Conservation (phyloP, 2,329 filamentous ascomycete genomes). For the Neonectria magnoliae region DNA sequence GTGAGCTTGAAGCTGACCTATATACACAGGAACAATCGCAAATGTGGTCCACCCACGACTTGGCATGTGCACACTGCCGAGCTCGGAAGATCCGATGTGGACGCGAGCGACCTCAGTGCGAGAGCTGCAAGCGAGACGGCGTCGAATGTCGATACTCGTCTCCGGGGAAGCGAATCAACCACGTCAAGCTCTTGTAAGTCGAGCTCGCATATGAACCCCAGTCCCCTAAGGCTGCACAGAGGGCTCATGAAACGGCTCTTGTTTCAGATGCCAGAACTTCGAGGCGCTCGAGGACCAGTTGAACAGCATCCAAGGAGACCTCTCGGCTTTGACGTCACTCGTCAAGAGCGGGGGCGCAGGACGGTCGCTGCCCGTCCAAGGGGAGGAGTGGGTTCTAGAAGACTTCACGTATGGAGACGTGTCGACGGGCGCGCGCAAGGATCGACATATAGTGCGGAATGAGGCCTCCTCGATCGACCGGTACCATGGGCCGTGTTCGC, state of each 20-base stretch:
- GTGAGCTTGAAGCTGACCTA: constrained; percentile 25
- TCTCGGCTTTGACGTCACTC: constrained; percentile 41
- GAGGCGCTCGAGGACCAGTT: constrained; percentile 42
- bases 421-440: constrained; percentile 12
- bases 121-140: constrained; percentile 43
- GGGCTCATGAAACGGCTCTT: constrained; percentile 28
- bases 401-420: constrained; percentile 2
- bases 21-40: constrained; percentile 31
- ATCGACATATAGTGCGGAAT: constrained; percentile 36
- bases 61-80: constrained; percentile 43
- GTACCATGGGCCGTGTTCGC: constrained; percentile 40
- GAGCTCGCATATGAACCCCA: constrained; percentile 4
- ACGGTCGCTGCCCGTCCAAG: constrained; percentile 19
- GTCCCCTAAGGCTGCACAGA: constrained; percentile 21
- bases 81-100: constrained; percentile 42
- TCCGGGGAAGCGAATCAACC: constrained; percentile 43
- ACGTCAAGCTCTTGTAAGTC: constrained; percentile 44
- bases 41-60: constrained; percentile 44
- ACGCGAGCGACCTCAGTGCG: constrained; percentile 42
- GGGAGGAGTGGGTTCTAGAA: constrained; percentile 22
- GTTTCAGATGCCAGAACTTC: constrained; percentile 42
- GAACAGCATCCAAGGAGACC: constrained; percentile 41
- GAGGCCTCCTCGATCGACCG: constrained; percentile 32
- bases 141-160: constrained; percentile 44
- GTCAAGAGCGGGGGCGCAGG: constrained; percentile 32